A percentile compares a stretch with the other conserved stretches of the same genome.
phyloP scores from a whole-genome alignment of 2,329 filamentous ascomycete species.

The Colletotrichum kahawae region DNA sequence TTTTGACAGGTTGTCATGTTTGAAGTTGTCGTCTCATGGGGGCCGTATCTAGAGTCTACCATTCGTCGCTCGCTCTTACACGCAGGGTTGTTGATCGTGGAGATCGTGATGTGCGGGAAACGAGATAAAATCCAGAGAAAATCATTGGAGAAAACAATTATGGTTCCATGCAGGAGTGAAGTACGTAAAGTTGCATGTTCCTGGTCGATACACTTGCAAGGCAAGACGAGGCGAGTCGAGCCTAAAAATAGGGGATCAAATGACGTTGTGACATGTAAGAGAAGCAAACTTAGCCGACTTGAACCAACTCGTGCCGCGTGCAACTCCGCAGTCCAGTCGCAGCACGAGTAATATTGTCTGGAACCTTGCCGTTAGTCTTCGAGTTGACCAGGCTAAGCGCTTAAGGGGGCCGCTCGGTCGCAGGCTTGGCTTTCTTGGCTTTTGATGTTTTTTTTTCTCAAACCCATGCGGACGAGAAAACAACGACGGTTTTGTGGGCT shows the following conservation, averaged over 20 bases:
- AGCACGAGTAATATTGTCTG: conserved; percentile 3
- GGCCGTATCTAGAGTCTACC: neutral
- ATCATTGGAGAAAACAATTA: conserved; percentile 2
- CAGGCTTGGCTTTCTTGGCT: neutral
- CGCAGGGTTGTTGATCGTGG: neutral
- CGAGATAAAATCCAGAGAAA: neutral
- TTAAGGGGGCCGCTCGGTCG: neutral
- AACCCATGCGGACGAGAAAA: neutral
- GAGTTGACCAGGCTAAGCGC: neutral
- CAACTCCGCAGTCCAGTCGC: conserved; percentile 3
- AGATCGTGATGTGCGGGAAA: neutral
- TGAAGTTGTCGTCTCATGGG: conserved; percentile 5
- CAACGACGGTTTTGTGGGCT: neutral
- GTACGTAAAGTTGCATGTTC: conserved; percentile 15
- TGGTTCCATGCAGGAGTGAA: conserved; percentile 16
- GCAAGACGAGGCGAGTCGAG: conserved; percentile 17
- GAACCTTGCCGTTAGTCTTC: conserved; percentile 9
- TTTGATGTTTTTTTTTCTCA: neutral
- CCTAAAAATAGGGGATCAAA: conserved; percentile 8
- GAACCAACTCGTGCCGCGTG: neutral
- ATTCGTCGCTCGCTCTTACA: neutral
- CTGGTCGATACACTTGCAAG: conserved; percentile 10
- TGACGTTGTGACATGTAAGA: conserved; percentile 17
- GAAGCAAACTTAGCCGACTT: conserved; percentile 21
- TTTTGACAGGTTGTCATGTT: neutral